Evolutionary conservation across 2,329 filamentous ascomycete genomes (phyloP), one percentile per base, ranked within the genome.

Genomic region (Aspergillus neotritici): DNA sequence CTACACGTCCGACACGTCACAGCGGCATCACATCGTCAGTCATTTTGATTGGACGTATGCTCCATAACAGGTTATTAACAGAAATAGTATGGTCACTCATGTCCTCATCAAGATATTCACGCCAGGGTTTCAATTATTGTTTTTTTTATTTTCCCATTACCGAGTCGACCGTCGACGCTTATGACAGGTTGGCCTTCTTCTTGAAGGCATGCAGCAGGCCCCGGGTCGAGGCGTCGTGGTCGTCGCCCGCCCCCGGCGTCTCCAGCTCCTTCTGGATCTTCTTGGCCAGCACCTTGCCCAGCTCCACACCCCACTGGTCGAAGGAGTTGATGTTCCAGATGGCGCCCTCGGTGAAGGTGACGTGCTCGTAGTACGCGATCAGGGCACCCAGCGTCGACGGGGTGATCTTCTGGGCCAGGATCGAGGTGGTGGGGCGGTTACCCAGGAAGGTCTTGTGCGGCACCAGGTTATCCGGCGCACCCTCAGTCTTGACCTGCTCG

Each of bases 311-410:
- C 93, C 93, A 98, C 77, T 98, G 93, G 74, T 98, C 93, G 65
- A 97, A 98, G 63, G 84, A 89, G 81, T 98, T 98, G 77, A 98
- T 95, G 74, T 97, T 94, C 93, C 93, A 98, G 66, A 98, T 78
- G 40, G 90, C 91, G 60, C 93, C 93, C 74, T 98, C 93, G 31
- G 87, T 94, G 70, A 98, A 98, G 44, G 93, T 97, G 49, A 97
- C 74, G 73, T 98, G 93, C 78, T 98, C 93, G 72, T 98, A 98
- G 79, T 97, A 98, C 54, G 89, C 91, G 59, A 98, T 98, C 58
- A 98, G 73, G 3, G 93, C 91, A 63, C 93, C 93, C 37, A 98
- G 80, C 60, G 94, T 89, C 34, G 84, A 87, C 7, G 93, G 93
- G 13, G 93, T 95, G 65, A 98, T 97, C 75, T 87, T 84, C 59